Base-by-base conservation (phyloP, 768 basidiomycete species). In the Russula emetica region DNA sequence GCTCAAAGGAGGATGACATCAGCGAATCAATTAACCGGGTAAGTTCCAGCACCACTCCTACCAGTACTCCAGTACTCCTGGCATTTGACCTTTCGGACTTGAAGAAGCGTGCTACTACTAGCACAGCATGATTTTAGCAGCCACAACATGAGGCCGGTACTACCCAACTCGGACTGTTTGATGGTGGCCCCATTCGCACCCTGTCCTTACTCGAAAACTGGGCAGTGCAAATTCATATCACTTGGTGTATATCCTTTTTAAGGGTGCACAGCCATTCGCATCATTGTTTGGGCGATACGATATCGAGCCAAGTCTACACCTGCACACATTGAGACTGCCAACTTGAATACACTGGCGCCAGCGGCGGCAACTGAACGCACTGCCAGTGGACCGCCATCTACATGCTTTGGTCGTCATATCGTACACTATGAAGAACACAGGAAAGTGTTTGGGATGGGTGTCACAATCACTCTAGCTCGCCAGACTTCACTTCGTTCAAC, bases 401-500 rank as follows among this genome's bases (percentile, higher is more conserved):
- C 13, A 7, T 26, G 16, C 49, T 16, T 20, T 16, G 10, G 11
- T 11, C 22, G 24, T 24, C 14, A 24, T n/a, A 49, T 22, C 34
- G 14, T 14, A n/a, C 30, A 47, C 32, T 24, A 36, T 36, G 10
- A 20, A 26, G 4, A 34, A 50, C 32, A 11, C 5, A 13, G 8
- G 34, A 18, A 11, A 18, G 20, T 24, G 24, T 60, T n/a, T 53
- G 18, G 8, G n/a, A 11, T 30, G 26, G 24, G 20, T 24, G 49
- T 36, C 18, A 10, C 40, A 26, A 20, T 64, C 53, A 55, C 4
- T 64, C 36, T 28, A 60, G 59, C 55, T 70, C 58, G n/a, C 71
- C 65, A 9, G 75, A 71, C 51, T 77, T 76, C 14, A 77, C 76
- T 63, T 78, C 75, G 45, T 80, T 78, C 65, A 83, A 64, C 71